Conservation (phyloP, 176 grass and related monocot species). For the Oryza meridionalis region DNA sequence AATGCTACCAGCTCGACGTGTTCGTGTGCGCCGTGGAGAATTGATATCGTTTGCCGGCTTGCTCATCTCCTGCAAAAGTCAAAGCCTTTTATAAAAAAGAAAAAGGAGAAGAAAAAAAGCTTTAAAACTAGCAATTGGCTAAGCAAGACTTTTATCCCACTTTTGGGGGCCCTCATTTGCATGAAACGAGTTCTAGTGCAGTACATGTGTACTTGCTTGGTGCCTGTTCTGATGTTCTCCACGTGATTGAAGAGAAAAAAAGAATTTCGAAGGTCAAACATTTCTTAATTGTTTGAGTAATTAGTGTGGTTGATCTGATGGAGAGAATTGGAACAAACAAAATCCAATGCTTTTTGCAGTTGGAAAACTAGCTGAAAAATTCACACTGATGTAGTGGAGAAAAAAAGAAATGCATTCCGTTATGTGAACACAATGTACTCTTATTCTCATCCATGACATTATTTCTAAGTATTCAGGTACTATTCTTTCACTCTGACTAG, state of each 20-base stretch:
- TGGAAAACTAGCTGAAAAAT: neutral
- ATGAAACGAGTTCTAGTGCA: neutral
- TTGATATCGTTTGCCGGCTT: slow-evolving; percentile 39
- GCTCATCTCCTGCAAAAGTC: slow-evolving; percentile 35
- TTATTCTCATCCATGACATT: too few species aligned
- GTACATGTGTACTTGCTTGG: slow-evolving; percentile 31
- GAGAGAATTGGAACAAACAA: neutral
- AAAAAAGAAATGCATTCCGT: neutral
- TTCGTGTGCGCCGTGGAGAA: slow-evolving; percentile 46
- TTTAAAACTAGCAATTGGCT: slow-evolving; percentile 36
- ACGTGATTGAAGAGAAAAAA: slow-evolving; percentile 9
- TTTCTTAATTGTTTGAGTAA: neutral
- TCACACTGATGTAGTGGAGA: neutral
- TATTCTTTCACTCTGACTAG: neutral
- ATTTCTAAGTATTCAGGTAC: neutral
- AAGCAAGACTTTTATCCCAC: slow-evolving; percentile 35
- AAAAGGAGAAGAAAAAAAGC: neutral
- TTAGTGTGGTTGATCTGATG: neutral
- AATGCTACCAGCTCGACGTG: slow-evolving; percentile 34
- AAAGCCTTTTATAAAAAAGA: slow-evolving; percentile 22
- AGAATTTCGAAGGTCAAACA: neutral
- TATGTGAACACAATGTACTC: neutral
- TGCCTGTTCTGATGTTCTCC: slow-evolving; percentile 27
- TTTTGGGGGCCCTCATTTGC: slow-evolving; percentile 13
- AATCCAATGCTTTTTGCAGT: neutral